phyloP scores from a whole-genome alignment of 768 basidiomycete species.

The Leccinellum luteum region DNA sequence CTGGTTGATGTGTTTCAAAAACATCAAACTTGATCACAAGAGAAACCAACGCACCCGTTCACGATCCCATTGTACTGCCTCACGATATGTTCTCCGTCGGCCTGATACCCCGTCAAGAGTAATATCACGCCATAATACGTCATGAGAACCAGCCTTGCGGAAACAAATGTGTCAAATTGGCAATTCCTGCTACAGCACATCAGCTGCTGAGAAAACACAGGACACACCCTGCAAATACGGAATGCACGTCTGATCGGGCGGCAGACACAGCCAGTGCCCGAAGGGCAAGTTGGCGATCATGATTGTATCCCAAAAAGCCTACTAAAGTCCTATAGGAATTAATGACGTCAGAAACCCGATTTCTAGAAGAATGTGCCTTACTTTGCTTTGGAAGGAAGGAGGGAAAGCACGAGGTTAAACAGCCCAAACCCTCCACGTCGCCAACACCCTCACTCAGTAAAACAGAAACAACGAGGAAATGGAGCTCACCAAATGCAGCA shows the following conservation, averaged over 20 bases:
- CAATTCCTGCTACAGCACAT: not conserved
- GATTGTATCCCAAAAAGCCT: conserved; percentile 73
- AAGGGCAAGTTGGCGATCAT: conserved; percentile 66
- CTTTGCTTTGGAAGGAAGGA: conserved; percentile 72
- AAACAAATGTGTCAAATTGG: conserved; percentile 1
- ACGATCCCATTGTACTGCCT: conserved; percentile 63
- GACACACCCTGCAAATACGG: conserved; percentile 71
- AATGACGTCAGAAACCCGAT: not conserved
- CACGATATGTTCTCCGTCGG: conserved; percentile 63
- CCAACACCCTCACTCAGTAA: not conserved
- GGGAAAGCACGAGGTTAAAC: conserved; percentile 78
- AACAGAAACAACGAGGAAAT: not conserved
- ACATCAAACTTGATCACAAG: not conserved
- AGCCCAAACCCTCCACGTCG: conserved; percentile 50
- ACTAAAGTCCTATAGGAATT: conserved; percentile 55
- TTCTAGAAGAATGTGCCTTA: conserved; percentile 28
- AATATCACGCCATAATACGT: conserved; percentile 74
- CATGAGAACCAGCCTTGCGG: conserved; percentile 69
- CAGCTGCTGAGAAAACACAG: not conserved
- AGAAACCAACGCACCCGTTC: conserved; percentile 45
- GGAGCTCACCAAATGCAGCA: conserved; percentile 65
- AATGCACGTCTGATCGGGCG: conserved; percentile 65
- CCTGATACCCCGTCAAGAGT: conserved; percentile 71
- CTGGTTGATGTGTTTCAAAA: conserved; percentile 28
- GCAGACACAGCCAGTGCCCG: conserved; percentile 69